phyloP scores from a whole-genome alignment of 148 eudicot genomes.

The Fagopyrum esculentum region DNA sequence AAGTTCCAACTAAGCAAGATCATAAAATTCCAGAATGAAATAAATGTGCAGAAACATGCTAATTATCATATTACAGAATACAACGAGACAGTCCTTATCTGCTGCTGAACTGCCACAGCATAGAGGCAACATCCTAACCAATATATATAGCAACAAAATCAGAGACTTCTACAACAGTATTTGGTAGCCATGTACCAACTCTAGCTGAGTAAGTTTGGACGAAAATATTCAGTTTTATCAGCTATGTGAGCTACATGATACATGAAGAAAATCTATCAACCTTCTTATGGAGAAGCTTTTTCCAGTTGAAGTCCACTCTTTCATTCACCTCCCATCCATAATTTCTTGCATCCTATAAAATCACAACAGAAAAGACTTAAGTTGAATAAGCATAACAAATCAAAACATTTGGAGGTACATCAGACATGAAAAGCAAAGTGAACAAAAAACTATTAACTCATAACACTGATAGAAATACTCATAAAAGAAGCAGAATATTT shows the following conservation, averaged over 20 bases:
- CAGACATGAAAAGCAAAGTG: not conserved
- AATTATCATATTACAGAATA: not conserved
- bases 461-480: not conserved
- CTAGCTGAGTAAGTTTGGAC: not conserved
- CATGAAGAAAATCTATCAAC: conserved; percentile 27
- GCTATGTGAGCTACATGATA: not conserved
- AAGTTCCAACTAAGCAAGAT: not conserved
- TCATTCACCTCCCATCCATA: conserved; percentile 94
- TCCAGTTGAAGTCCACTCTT: conserved; percentile 83
- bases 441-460: not conserved
- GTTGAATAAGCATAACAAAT: not conserved
- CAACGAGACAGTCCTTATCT: not conserved
- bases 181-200: not conserved
- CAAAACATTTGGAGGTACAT: not conserved
- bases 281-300: conserved; percentile 92
- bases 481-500: not conserved
- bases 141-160: not conserved
- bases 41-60: not conserved
- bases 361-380: not conserved
- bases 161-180: not conserved
- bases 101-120: not conserved
- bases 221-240: not conserved
- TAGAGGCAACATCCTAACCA: not conserved
- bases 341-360: conserved; percentile 73
- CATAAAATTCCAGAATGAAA: not conserved